phyloP scores from a whole-genome alignment of 768 basidiomycete genomes.

The Candolleomyces aberdarensis region DNA sequence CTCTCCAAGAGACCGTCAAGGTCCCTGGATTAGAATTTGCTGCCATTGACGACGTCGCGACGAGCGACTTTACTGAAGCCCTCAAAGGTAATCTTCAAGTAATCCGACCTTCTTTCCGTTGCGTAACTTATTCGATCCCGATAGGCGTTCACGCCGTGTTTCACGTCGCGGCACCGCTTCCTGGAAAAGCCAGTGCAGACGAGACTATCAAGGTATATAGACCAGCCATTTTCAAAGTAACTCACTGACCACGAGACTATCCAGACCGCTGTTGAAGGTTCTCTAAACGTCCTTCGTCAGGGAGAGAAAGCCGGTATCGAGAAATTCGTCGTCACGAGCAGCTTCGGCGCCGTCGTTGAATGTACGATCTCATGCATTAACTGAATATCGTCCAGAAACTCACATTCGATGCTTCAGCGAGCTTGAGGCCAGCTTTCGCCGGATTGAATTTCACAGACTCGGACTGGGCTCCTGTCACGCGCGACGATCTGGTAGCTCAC shows the following conservation, averaged over 20 bases:
- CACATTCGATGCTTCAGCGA: not conserved
- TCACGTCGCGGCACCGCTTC: conserved; percentile 40
- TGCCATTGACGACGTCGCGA: conserved; percentile 28
- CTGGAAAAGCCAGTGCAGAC: conserved; percentile 21
- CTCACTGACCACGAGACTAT: not conserved
- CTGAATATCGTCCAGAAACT: not conserved
- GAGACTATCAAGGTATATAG: conserved; percentile 20
- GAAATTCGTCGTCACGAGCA: conserved; percentile 33
- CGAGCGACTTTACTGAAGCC: conserved; percentile 42
- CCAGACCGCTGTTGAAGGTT: conserved; percentile 37
- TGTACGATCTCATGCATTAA: conserved; percentile 15
- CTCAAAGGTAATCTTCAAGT: conserved; percentile 30
- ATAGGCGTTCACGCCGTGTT: conserved; percentile 45
- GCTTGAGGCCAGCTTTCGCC: not conserved
- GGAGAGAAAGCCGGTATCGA: conserved; percentile 33
- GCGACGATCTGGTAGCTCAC: conserved; percentile 27
- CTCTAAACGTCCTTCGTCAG: conserved; percentile 39
- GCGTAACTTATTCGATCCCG: not conserved
- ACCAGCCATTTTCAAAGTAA: not conserved
- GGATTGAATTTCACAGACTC: not conserved
- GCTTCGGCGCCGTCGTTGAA: conserved; percentile 27
- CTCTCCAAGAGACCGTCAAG: conserved; percentile 19
- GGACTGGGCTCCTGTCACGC: conserved; percentile 34
- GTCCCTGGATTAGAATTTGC: conserved; percentile 27
- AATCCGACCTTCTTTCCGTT: not conserved